phyloP scores from a whole-genome alignment of 352 stramenopile species.

The Globisporangium camurandrum region DNA sequence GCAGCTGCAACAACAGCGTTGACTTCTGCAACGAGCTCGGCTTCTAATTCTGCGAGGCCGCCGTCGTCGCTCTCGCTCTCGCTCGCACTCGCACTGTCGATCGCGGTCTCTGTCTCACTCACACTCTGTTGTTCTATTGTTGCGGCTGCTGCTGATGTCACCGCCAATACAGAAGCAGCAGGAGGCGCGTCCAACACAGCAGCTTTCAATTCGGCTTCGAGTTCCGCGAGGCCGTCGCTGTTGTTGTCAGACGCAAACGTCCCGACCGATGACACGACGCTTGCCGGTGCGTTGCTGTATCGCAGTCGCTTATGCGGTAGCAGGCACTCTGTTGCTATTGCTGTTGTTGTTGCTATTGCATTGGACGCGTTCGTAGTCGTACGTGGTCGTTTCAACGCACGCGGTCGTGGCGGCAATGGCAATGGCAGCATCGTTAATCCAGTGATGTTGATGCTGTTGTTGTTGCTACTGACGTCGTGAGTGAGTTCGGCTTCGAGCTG shows the following conservation, averaged over 20 bases:
- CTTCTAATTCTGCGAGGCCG: constrained; percentile 13
- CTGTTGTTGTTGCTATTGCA: background rate
- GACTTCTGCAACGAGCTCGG: constrained; percentile 12
- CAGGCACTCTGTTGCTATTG: too few species aligned
- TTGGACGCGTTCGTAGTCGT: background rate
- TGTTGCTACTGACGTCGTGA: constrained; percentile 4
- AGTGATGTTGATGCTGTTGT: background rate
- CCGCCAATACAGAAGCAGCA: background rate
- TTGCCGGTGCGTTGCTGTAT: too few species aligned
- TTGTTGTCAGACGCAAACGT: background rate
- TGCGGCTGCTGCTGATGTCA: too few species aligned
- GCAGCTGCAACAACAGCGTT: too few species aligned
- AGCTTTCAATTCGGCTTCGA: constrained; percentile 23
- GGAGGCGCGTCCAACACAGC: background rate
- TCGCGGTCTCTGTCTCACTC: background rate
- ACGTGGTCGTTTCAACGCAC: background rate
- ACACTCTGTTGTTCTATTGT: background rate
- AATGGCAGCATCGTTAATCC: background rate
- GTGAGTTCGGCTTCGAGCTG: constrained; percentile 42
- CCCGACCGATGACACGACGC: background rate
- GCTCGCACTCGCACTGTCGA: background rate
- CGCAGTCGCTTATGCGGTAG: too few species aligned
- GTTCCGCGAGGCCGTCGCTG: constrained; percentile 20
- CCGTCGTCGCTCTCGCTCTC: constrained; percentile 12
- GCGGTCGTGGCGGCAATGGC: background rate